A percentile compares a stretch with the other conserved stretches of the same genome.
phyloP scores from a whole-genome alignment of 805 yeast genomes.

The Cyberlindnera subsufficiens region DNA sequence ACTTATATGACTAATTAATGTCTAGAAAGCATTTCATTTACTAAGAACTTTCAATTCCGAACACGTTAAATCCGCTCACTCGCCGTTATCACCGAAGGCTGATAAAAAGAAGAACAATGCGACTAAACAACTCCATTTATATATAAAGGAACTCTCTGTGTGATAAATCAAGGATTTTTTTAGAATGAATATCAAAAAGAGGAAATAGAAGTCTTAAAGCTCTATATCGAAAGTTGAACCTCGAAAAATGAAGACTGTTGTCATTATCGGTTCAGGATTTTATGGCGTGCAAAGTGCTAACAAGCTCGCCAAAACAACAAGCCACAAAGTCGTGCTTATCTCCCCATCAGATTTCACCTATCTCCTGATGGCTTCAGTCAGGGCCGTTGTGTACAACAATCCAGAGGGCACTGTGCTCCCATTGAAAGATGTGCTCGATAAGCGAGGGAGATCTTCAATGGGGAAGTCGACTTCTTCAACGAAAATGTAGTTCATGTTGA shows the following conservation, averaged over 20 bases:
- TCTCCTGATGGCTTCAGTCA: slow-evolving; percentile 7
- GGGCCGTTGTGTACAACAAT: slow-evolving; percentile 8
- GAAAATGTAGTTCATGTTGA: slow-evolving; percentile 10
- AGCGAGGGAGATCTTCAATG: slow-evolving; percentile 12
- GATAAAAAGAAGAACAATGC: no score
- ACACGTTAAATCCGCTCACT: no score
- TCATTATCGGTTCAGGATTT: slow-evolving; percentile 20
- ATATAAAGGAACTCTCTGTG: no score
- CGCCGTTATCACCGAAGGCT: no score
- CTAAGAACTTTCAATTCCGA: no score
- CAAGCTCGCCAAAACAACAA: slow-evolving; percentile 1
- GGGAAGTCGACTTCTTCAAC: slow-evolving; percentile 10
- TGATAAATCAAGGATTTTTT: no score
- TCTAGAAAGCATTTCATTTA: no score
- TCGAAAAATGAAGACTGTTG: slow-evolving; percentile 10
- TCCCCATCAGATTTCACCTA: slow-evolving; percentile 8
- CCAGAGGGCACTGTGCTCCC: slow-evolving; percentile 4
- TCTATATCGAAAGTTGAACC: no score
- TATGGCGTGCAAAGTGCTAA: slow-evolving; percentile 14
- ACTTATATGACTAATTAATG: no score
- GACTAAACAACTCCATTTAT: no score
- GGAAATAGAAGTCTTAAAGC: no score
- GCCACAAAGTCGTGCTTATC: slow-evolving; percentile 7
- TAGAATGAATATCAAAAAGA: no score
- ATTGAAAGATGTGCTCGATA: slow-evolving; percentile 11